These are phyloP conservation scores for Rhododendron henanense DNA, from an alignment of 148 eudicot genomes.

Conservation along the genomic window DNA sequence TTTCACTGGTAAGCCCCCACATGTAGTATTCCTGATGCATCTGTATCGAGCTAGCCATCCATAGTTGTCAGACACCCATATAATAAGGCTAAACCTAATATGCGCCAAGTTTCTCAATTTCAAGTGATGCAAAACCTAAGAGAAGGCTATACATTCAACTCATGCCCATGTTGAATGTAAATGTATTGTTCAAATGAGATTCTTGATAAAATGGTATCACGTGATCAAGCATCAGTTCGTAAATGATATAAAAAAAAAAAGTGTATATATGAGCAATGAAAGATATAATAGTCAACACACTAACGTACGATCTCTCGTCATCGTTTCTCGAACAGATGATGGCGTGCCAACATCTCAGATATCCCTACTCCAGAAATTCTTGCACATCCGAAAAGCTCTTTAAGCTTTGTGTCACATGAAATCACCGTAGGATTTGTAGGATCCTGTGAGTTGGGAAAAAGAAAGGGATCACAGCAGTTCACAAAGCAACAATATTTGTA, in stretches of 20 bases:
- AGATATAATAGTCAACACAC: conserved; percentile 10
- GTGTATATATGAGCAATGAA: not conserved
- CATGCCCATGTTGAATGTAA: not conserved
- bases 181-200: not conserved
- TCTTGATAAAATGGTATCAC: not conserved
- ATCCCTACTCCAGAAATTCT: conserved; percentile 54
- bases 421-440: conserved; percentile 44
- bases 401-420: conserved; percentile 71
- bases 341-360: conserved; percentile 60
- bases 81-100: not conserved
- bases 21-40: not conserved
- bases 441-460: conserved; percentile 38
- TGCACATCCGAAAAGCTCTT: conserved; percentile 70
- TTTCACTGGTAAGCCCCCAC: not conserved
- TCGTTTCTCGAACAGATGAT: conserved; percentile 59
- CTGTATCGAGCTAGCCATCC: not conserved
- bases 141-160: not conserved
- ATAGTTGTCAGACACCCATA: not conserved
- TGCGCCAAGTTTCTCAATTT: not conserved
- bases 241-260: not conserved
- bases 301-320: conserved; percentile 37
- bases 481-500: not conserved
- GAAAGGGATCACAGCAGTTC: not conserved
- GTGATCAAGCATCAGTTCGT: not conserved
- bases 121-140: not conserved